phyloP scores from a whole-genome alignment of 1,284 basidiomycete species.

The Ceratobasidium sp. region DNA sequence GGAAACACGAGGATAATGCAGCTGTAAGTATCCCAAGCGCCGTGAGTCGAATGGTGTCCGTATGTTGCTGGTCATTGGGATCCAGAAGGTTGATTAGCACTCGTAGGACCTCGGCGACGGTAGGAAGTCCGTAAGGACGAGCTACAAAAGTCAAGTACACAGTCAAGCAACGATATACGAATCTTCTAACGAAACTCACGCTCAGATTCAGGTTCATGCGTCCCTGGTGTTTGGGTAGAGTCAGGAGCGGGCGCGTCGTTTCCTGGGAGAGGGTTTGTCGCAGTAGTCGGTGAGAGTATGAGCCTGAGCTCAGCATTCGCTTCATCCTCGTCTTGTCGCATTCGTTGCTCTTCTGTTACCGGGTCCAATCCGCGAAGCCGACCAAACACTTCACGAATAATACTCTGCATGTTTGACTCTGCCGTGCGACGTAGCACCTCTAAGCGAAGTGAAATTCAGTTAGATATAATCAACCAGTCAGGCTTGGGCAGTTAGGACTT shows the following conservation, averaged over 20 bases:
- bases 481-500: conserved; percentile 55
- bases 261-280: conserved; percentile 35
- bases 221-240: conserved; percentile 36
- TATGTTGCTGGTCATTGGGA: conserved; percentile 94
- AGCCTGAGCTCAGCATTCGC: conserved; percentile 32
- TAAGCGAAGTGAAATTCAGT: conserved; percentile 55
- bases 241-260: conserved; percentile 14
- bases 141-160: conserved; percentile 46
- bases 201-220: conserved; percentile 57
- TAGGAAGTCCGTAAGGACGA: conserved; percentile 86
- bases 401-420: conserved; percentile 91
- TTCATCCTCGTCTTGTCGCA: conserved; percentile 54
- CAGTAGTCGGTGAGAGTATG: conserved; percentile 27
- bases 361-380: conserved; percentile 79
- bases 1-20: conserved; percentile 65
- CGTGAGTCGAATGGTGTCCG: conserved; percentile 94
- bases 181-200: conserved; percentile 59
- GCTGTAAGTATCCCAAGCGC: conserved; percentile 90
- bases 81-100: conserved; percentile 96
- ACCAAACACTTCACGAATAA: conserved; percentile 86
- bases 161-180: conserved; percentile 42
- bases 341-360: conserved; percentile 73
- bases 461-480: conserved; percentile 19
- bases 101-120: conserved; percentile 92
- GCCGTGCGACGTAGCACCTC: conserved; percentile 93